Base-by-base conservation (phyloP, 495 filamentous ascomycete genomes). In the Apiosordaria backusii region DNA sequence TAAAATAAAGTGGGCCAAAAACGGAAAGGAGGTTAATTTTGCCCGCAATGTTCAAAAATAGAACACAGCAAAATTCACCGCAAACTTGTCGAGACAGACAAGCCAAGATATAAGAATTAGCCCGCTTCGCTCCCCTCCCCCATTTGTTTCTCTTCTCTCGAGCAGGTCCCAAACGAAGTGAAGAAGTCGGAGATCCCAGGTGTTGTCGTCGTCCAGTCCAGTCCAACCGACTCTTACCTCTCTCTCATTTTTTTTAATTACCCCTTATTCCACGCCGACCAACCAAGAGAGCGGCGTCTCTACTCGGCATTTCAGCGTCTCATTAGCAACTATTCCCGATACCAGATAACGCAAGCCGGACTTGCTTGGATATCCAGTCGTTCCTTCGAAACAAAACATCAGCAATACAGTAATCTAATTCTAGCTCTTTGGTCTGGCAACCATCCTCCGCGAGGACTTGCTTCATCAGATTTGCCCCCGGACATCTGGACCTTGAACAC, bases 341-440 rank as follows among this genome's bases (percentile, higher is more conserved):
- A 68, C 70, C 69, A 70, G 72, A 72, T 58, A 75, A 76, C 74
- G 79, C 81, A 82, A 84, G 80, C 81, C 72, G 81, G 81, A 78
- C 81, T 84, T 82, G 81, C 80, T 81, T 71, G 70, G 55, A 50
- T 72, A 83, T 79, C 77, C 76, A 75, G 79, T 77, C 81, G 78
- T 76, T 83, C 81, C 75, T 76, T 82, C 79, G 63, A 61, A 70
- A 76, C 74, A 55, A 55, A 55, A 19, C 52, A 55, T 2, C n/a
- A 66, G 60, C 71, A 68, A 72, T 75, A 71, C 68, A 65, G 64
- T 78, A 78, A 78, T 78, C 63, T 81, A 81, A 82, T 81, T 79
- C 68, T 76, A 72, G 35, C 35, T 45, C 35, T 18, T 15, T 71
- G 72, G 67, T 72, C 72, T 67, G 75, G 73, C 66, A 70, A 72